A percentile compares a stretch with the other conserved stretches of the same genome.
Evolutionary conservation across 495 filamentous ascomycete species (phyloP).

Genomic region (Aspergillus asperescens): DNA sequence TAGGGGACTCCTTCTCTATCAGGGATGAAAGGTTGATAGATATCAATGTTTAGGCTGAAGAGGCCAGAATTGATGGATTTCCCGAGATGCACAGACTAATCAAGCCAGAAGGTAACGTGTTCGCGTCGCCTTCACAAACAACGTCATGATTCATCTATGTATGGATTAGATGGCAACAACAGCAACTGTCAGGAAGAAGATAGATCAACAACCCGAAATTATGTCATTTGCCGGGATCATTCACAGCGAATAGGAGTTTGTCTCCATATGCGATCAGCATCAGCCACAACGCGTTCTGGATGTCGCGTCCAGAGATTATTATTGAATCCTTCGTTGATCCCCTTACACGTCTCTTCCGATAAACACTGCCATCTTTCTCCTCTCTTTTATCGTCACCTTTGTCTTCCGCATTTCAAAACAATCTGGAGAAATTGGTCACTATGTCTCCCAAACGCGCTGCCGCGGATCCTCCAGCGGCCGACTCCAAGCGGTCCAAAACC

Average conservation of each 20-base stretch:
- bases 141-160: too few species aligned
- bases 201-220: neutral
- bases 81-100: too few species aligned
- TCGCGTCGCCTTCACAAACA: too few species aligned
- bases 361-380: neutral
- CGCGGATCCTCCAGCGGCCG: neutral
- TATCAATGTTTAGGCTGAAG: too few species aligned
- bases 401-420: neutral
- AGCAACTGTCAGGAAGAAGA: too few species aligned
- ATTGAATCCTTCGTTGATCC: neutral
- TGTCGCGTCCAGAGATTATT: neutral
- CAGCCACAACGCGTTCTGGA: neutral
- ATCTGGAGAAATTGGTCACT: neutral
- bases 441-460: slow-evolving; percentile 9
- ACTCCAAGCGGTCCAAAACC: slow-evolving; percentile 2
- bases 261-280: too few species aligned
- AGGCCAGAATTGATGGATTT: too few species aligned
- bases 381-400: neutral
- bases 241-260: neutral
- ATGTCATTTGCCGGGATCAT: neutral
- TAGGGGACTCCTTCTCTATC: too few species aligned
- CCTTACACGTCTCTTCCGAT: neutral
- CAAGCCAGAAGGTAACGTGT: too few species aligned
- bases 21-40: too few species aligned
- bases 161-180: too few species aligned